A percentile compares a stretch with the other conserved stretches of the same genome.
Conservation (phyloP, 208 protist species). For the Wallacemonas sp. region DNA sequence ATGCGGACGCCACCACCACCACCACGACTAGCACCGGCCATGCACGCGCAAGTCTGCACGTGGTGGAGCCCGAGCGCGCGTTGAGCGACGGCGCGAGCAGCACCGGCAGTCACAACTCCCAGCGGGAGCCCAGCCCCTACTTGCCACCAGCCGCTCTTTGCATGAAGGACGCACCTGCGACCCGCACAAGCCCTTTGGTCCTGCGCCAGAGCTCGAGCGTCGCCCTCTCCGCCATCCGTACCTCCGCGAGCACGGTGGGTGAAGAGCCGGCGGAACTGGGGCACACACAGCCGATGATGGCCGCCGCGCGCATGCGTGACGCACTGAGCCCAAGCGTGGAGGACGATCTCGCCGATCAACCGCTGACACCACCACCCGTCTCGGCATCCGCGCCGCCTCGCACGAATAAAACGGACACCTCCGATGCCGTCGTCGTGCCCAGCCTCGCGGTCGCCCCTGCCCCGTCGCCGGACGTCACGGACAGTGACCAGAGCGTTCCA, state of each 20-base stretch:
- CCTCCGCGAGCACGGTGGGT: not conserved
- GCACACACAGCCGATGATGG: slow-evolving; percentile 10
- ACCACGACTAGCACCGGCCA: no score
- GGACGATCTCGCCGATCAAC: not conserved
- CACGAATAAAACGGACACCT: no score
- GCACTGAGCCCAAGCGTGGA: not conserved
- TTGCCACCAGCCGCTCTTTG: no score
- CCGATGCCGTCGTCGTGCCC: not conserved
- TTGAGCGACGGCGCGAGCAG: no score
- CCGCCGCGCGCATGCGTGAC: not conserved
- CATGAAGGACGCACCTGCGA: no score
- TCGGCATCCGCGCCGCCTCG: not conserved
- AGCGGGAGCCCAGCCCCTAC: no score
- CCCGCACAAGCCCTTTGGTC: slow-evolving; percentile 5
- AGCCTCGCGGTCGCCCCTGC: not conserved
- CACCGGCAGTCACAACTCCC: no score
- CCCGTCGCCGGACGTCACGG: no score
- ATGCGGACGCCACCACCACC: no score
- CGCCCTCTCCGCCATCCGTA: not conserved
- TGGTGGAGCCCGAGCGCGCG: no score
- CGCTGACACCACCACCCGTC: not conserved
- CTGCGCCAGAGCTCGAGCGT: not conserved
- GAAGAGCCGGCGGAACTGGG: not conserved
- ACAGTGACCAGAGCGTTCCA: no score
- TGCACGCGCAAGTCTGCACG: no score